phyloP scores from a whole-genome alignment of 768 basidiomycete genomes.

The Lyophyllum decastes region DNA sequence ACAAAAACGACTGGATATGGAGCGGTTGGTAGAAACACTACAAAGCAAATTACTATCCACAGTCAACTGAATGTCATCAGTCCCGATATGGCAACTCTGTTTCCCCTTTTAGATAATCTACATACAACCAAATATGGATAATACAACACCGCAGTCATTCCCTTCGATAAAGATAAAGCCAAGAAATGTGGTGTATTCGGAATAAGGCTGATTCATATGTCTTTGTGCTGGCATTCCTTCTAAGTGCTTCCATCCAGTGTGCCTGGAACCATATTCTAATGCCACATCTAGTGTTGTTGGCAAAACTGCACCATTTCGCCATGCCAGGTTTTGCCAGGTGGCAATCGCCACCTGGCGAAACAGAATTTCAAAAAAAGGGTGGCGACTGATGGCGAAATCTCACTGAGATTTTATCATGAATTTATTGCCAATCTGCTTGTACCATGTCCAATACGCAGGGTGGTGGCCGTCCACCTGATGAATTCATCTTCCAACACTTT shows the following conservation, averaged over 20 bases:
- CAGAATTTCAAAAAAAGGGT: no score
- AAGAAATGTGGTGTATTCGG: neutral
- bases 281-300: neutral
- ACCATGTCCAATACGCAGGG: no score
- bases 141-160: neutral
- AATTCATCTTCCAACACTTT: no score
- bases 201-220: neutral
- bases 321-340: no score
- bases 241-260: neutral
- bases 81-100: conserved; percentile 3
- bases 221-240: neutral
- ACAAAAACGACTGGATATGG: conserved; percentile 14
- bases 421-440: no score
- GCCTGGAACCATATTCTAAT: neutral
- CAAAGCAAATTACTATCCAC: neutral
- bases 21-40: conserved; percentile 7
- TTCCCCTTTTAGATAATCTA: neutral
- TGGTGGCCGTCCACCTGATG: no score
- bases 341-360: no score
- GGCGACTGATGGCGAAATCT: no score
- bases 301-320: no score
- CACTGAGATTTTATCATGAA: no score
- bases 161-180: conserved; percentile 3
- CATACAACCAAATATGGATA: neutral
- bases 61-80: conserved; percentile 1